Conservation (phyloP, 2,329 filamentous ascomycete genomes). For the Teratosphaeria destructans region DNA sequence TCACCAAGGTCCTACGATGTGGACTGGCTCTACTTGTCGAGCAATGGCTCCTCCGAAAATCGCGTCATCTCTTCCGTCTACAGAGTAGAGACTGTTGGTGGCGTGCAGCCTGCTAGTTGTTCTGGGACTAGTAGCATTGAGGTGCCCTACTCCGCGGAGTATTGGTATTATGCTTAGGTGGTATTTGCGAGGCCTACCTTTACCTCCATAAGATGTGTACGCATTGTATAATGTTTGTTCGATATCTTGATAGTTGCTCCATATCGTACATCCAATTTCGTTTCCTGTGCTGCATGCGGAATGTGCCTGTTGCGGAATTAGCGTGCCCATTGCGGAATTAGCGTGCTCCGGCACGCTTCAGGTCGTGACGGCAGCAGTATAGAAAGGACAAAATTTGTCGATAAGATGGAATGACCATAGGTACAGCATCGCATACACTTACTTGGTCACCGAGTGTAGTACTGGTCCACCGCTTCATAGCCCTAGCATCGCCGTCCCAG, state of each 20-base stretch:
- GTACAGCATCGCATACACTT: conserved; percentile 5
- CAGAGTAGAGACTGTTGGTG: conserved; percentile 39
- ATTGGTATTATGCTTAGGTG: conserved; percentile 34
- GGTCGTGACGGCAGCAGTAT: not conserved
- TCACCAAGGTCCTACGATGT: conserved; percentile 42
- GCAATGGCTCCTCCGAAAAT: conserved; percentile 26
- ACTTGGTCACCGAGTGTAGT: conserved; percentile 8
- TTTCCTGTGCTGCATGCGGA: not conserved
- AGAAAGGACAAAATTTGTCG: not conserved
- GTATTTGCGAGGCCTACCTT: not conserved
- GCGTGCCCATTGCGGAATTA: too few relatives aligned
- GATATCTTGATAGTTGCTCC: not conserved
- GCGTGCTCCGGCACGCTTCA: too few relatives aligned
- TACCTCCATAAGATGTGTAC: not conserved
- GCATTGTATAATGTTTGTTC: not conserved
- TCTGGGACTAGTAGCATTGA: conserved; percentile 27
- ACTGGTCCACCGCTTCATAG: conserved; percentile 6
- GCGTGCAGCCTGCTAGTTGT: conserved; percentile 32
- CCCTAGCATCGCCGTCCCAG: not conserved
- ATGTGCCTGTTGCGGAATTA: not conserved
- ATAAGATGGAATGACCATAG: not conserved
- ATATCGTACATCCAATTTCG: not conserved
- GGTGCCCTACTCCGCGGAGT: conserved; percentile 34
- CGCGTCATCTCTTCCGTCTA: conserved; percentile 36
- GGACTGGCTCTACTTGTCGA: conserved; percentile 37